Evolutionary conservation across 2,329 filamentous ascomycete genomes (phyloP).

Genomic region (Xylaria sp.): DNA sequence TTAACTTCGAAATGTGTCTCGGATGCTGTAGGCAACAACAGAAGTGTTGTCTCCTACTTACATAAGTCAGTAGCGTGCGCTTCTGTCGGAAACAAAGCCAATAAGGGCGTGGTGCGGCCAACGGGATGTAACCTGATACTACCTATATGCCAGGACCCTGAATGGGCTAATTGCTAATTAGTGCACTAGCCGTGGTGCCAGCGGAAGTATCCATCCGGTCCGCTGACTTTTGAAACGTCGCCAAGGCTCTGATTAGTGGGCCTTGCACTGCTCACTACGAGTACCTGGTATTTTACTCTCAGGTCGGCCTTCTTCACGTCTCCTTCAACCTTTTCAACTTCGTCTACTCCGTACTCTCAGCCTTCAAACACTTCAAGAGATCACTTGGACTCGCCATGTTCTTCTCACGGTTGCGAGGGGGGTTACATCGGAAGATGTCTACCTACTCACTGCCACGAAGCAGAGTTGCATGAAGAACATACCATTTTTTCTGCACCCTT

Average conservation of each 20-base stretch:
- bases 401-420: neutral
- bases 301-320: neutral
- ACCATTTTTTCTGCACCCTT: too few species aligned
- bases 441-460: neutral
- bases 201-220: neutral
- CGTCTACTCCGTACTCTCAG: too few species aligned
- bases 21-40: too few species aligned
- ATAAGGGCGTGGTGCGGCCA: too few species aligned
- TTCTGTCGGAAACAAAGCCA: too few species aligned
- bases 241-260: slow-evolving; percentile 16
- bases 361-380: too few species aligned
- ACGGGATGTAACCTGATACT: too few species aligned
- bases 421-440: neutral
- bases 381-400: neutral
- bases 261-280: neutral
- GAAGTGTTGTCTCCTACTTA: too few species aligned
- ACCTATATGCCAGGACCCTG: too few species aligned
- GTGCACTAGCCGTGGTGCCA: neutral
- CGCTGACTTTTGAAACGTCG: slow-evolving; percentile 28
- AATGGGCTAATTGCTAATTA: neutral
- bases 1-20: too few species aligned
- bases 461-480: neutral
- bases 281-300: neutral
- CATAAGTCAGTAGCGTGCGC: too few species aligned
- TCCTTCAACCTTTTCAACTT: too few species aligned